Evolutionary conservation across 1,139 yeast genomes (phyloP).

Genomic region (Diutina sp.): DNA sequence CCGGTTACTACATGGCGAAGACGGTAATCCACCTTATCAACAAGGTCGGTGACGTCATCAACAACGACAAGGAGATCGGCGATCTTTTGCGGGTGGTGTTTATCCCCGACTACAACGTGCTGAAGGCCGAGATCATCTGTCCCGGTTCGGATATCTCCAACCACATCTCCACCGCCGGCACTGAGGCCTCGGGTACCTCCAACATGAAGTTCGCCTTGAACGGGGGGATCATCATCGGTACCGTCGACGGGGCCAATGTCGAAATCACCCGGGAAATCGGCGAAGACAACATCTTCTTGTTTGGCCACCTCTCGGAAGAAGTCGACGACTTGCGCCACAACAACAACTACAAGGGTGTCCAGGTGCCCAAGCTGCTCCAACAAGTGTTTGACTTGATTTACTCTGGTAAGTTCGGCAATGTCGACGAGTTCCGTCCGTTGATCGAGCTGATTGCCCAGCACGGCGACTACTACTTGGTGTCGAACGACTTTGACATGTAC

Average conservation of each 20-base stretch:
- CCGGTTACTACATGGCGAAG: conserved; percentile 94
- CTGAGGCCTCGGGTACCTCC: conserved; percentile 94
- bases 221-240: conserved; percentile 90
- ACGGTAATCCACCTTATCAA: conserved; percentile 77
- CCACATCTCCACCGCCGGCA: conserved; percentile 96
- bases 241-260: conserved; percentile 95
- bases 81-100: conserved; percentile 76
- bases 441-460: conserved; percentile 57
- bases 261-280: conserved; percentile 92
- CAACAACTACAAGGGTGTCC: conserved; percentile 48
- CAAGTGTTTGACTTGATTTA: conserved; percentile 61
- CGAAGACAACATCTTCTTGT: conserved; percentile 82
- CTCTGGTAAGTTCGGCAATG: conserved; percentile 58
- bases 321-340: conserved; percentile 77
- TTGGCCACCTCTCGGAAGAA: conserved; percentile 82
- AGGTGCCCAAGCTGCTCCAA: conserved; percentile 42
- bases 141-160: conserved; percentile 89
- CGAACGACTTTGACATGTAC: conserved; percentile 82
- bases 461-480: conserved; percentile 79
- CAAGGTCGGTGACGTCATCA: conserved; percentile 69
- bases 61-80: conserved; percentile 62
- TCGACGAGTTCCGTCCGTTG: conserved; percentile 54
- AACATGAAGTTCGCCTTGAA: conserved; percentile 92
- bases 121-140: conserved; percentile 81
- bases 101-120: conserved; percentile 85